Conservation (phyloP, 148 eudicot genomes). For the Limonium bicolor region DNA sequence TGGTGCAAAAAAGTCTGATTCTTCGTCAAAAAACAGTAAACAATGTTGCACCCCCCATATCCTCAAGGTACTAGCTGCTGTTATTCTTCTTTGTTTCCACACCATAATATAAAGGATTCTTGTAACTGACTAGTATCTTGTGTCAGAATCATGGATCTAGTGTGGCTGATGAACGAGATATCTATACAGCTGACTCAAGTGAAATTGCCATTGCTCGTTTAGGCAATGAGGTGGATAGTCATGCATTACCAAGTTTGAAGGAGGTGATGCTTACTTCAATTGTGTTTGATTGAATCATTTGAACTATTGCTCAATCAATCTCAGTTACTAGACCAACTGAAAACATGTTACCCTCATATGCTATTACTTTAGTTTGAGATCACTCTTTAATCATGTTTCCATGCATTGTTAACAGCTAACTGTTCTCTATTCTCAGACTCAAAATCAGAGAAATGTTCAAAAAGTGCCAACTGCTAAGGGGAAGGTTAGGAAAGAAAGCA, state of each 20-base stretch:
- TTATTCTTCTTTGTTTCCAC: neutral
- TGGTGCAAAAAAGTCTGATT: constrained; percentile 30
- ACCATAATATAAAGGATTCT: too few species aligned
- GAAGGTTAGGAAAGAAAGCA: constrained; percentile 52
- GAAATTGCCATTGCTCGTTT: constrained; percentile 15
- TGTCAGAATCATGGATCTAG: constrained; percentile 39
- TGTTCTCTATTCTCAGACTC: too few species aligned
- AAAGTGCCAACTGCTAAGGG: constrained; percentile 24
- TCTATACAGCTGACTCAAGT: constrained; percentile 10
- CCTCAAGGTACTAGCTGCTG: constrained; percentile 27
- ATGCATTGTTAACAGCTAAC: neutral
- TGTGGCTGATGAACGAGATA: constrained; percentile 10
- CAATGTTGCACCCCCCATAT: constrained; percentile 15
- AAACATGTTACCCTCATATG: too few species aligned
- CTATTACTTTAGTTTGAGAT: too few species aligned
- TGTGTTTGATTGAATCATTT: too few species aligned
- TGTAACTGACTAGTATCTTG: constrained; percentile 13
- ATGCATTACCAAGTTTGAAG: constrained; percentile 15
- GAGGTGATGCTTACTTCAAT: too few species aligned
- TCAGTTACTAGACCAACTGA: too few species aligned
- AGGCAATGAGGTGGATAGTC: constrained; percentile 12
- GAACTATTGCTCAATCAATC: too few species aligned
- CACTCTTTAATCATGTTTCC: too few species aligned
- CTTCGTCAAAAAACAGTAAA: constrained; percentile 20
- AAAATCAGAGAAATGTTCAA: constrained; percentile 42